Conservation (phyloP, 352 stramenopile species). For the Pythium oligandrum region DNA sequence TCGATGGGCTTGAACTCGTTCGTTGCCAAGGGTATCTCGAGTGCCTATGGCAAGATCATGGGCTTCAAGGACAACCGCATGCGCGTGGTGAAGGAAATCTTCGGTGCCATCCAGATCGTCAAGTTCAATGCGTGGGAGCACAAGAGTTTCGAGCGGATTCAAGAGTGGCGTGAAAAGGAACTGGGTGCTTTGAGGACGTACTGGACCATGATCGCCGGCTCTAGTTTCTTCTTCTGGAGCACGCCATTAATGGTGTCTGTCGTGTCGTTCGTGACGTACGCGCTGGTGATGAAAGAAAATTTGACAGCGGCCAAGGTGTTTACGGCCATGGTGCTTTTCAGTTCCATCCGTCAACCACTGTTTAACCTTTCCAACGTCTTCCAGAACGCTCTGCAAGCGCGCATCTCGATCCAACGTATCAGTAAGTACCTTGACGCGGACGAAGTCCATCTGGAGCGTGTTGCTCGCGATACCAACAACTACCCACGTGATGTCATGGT, state of each 20-base stretch:
- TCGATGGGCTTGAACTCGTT: constrained; percentile 7
- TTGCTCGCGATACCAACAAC: constrained; percentile 5
- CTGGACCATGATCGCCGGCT: constrained; percentile 37
- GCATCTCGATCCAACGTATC: constrained; percentile 29
- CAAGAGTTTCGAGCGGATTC: constrained; percentile 65
- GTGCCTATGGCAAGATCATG: constrained; percentile 10
- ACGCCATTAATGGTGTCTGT: constrained; percentile 21
- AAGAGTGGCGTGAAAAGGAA: constrained; percentile 43
- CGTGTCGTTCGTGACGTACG: constrained; percentile 32
- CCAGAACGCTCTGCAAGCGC: constrained; percentile 25
- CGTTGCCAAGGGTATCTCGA: neutral
- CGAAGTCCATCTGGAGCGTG: constrained; percentile 3
- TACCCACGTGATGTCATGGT: constrained; percentile 6
- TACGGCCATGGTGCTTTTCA: constrained; percentile 45
- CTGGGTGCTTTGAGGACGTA: constrained; percentile 46
- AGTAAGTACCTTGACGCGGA: constrained; percentile 19
- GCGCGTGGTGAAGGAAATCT: constrained; percentile 23
- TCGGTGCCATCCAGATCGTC: constrained; percentile 68
- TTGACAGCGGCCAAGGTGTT: constrained; percentile 45
- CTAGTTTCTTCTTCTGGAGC: constrained; percentile 38
- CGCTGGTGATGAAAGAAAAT: constrained; percentile 21
- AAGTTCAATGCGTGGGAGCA: constrained; percentile 88
- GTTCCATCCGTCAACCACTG: constrained; percentile 30
- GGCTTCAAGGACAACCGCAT: constrained; percentile 18
- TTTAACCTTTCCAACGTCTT: constrained; percentile 20